phyloP scores from a whole-genome alignment of 2,329 filamentous ascomycete species.

The Paradendryphiella salina region DNA sequence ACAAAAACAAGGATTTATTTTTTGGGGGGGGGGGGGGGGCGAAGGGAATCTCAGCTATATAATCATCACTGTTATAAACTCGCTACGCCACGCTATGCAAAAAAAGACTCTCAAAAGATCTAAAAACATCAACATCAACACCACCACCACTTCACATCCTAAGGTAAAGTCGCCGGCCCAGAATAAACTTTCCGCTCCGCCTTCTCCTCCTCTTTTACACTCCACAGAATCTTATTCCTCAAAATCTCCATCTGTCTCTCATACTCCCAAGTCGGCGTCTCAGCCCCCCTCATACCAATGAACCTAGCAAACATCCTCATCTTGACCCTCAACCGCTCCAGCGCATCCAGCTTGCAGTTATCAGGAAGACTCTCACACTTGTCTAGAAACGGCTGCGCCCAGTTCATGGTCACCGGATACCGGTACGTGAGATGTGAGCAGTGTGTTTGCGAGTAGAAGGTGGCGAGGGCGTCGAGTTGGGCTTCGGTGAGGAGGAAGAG shows the following conservation, averaged over 20 bases:
- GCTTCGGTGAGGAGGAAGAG: conserved; percentile 74
- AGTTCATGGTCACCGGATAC: conserved; percentile 71
- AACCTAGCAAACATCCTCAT: conserved; percentile 72
- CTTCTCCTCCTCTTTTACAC: conserved; percentile 24
- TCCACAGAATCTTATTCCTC: conserved; percentile 32
- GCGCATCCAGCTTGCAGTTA: conserved; percentile 38
- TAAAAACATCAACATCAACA: not conserved
- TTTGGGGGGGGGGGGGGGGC: no score
- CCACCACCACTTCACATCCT: not conserved
- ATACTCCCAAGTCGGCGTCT: conserved; percentile 56
- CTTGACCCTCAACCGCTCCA: conserved; percentile 58
- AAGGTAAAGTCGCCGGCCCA: conserved; percentile 3
- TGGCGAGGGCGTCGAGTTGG: conserved; percentile 70
- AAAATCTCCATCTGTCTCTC: conserved; percentile 47
- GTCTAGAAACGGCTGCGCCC: conserved; percentile 54
- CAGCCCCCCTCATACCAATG: conserved; percentile 69
- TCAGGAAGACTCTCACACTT: conserved; percentile 20
- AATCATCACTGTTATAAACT: not conserved
- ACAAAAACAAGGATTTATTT: no score
- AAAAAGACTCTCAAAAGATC: not conserved
- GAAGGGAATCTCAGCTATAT: no score
- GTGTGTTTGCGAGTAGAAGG: conserved; percentile 72
- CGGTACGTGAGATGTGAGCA: conserved; percentile 53
- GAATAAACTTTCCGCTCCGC: conserved; percentile 15
- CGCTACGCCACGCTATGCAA: not conserved